Conservation (phyloP, 306 rosid genomes). For the Cucurbita argyrosperma region DNA sequence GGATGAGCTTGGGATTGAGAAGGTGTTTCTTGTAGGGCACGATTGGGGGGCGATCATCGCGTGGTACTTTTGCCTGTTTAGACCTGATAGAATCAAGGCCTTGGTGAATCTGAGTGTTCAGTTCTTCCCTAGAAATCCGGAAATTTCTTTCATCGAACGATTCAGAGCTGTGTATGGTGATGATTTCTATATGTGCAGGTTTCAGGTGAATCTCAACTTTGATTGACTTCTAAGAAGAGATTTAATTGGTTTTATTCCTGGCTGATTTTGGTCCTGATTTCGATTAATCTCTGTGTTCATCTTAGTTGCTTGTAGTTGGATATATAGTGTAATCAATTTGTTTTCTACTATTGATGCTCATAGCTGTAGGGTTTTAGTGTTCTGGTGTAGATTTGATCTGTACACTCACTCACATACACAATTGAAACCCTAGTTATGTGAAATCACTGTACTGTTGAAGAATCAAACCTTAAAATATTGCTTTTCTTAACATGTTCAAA, state of each 20-base stretch:
- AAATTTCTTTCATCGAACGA: slow-evolving; percentile 14
- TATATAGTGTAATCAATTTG: not conserved
- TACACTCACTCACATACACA: not conserved
- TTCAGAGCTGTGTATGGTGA: slow-evolving; percentile 31
- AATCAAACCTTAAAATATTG: not conserved
- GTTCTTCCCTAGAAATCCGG: slow-evolving; percentile 18
- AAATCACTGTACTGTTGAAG: not conserved
- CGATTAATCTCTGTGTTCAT: not conserved
- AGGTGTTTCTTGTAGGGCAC: slow-evolving; percentile 43
- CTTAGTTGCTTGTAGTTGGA: not conserved
- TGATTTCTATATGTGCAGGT: slow-evolving; percentile 48
- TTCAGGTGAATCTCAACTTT: slow-evolving; percentile 25
- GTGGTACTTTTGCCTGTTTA: not conserved
- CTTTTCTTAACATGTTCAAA: not conserved
- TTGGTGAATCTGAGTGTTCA: slow-evolving; percentile 47
- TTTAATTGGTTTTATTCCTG: not conserved
- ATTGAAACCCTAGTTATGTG: not conserved
- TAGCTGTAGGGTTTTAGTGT: not conserved
- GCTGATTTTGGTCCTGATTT: not conserved
- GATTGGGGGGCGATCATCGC: not conserved
- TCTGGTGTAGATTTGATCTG: not conserved
- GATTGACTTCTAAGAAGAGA: not conserved
- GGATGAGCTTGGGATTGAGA: slow-evolving; percentile 10
- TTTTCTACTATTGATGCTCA: not conserved
- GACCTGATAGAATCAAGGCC: not conserved